Conservation (phyloP, 2,329 filamentous ascomycete genomes). For the Curvularia sp. region DNA sequence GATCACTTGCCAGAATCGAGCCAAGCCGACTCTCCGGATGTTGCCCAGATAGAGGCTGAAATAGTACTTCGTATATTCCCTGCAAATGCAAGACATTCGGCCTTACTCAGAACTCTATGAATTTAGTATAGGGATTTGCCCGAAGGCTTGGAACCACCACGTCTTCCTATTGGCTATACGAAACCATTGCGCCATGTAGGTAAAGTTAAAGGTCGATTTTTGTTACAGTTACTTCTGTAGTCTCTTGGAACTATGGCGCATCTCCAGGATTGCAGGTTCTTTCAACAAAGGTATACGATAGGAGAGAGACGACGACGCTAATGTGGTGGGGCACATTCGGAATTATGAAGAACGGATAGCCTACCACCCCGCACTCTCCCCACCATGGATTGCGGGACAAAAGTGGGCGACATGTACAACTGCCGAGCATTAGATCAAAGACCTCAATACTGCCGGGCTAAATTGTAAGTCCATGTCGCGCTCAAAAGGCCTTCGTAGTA, state of each 20-base stretch:
- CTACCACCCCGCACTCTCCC: conserved; percentile 21
- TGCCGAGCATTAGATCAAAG: conserved; percentile 29
- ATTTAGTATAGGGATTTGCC: not conserved
- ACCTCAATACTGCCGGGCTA: conserved; percentile 4
- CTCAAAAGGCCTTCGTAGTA: not conserved
- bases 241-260: not conserved
- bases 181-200: not conserved
- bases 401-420: conserved; percentile 26
- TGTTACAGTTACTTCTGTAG: not conserved
- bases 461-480: conserved; percentile 12
- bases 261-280: not conserved
- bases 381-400: conserved; percentile 17
- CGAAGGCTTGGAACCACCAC: not conserved
- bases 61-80: not conserved
- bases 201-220: not conserved
- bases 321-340: not conserved
- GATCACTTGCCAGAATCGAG: not conserved
- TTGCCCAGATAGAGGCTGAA: not conserved
- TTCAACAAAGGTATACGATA: not conserved
- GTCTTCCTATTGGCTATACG: not conserved
- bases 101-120: not conserved
- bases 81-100: not conserved
- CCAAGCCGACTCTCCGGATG: not conserved
- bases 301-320: not conserved
- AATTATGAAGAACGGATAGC: conserved; percentile 3